Evolutionary conservation across 495 filamentous ascomycete genomes (phyloP).

Genomic region (Podospora pseudocomata): DNA sequence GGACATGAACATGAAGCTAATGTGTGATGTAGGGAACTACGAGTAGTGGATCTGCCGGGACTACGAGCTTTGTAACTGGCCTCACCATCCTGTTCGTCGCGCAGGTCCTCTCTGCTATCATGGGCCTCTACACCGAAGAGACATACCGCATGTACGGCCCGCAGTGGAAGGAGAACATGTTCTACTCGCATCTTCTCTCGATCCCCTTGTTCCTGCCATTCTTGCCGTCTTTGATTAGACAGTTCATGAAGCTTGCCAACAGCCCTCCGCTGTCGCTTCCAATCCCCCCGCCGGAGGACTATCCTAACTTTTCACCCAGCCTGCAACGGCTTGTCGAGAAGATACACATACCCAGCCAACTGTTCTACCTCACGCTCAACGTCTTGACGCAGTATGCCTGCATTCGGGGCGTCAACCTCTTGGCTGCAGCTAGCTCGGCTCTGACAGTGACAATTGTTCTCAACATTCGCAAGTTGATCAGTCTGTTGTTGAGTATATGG

Average conservation of each 20-base stretch:
- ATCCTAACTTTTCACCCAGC: conserved; percentile 24
- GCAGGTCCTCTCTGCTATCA: conserved; percentile 85
- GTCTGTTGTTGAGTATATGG: conserved; percentile 83
- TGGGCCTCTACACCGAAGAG: conserved; percentile 90
- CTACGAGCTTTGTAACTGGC: conserved; percentile 60
- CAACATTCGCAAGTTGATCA: conserved; percentile 93
- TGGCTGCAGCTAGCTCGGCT: conserved; percentile 80
- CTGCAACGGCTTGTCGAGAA: conserved; percentile 36
- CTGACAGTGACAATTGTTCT: conserved; percentile 93
- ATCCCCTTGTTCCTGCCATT: conserved; percentile 64
- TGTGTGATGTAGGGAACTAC: conserved; percentile 29
- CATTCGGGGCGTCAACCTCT: conserved; percentile 89
- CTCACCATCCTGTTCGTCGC: conserved; percentile 82
- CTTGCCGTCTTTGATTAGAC: conserved; percentile 45
- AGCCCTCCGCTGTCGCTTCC: conserved; percentile 47
- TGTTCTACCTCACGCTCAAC: conserved; percentile 72
- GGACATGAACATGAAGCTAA: conserved; percentile 23
- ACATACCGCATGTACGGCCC: conserved; percentile 81
- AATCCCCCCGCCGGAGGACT: conserved; percentile 26
- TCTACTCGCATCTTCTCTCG: conserved; percentile 83
- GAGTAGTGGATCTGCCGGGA: conserved; percentile 27
- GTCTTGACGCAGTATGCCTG: conserved; percentile 90
- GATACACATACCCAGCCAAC: conserved; percentile 60
- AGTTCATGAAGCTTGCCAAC: conserved; percentile 50
- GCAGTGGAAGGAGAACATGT: conserved; percentile 94